These are phyloP conservation scores for Zalerion maritima DNA, from an alignment of 495 filamentous ascomycete species.

Conservation along the genomic window DNA sequence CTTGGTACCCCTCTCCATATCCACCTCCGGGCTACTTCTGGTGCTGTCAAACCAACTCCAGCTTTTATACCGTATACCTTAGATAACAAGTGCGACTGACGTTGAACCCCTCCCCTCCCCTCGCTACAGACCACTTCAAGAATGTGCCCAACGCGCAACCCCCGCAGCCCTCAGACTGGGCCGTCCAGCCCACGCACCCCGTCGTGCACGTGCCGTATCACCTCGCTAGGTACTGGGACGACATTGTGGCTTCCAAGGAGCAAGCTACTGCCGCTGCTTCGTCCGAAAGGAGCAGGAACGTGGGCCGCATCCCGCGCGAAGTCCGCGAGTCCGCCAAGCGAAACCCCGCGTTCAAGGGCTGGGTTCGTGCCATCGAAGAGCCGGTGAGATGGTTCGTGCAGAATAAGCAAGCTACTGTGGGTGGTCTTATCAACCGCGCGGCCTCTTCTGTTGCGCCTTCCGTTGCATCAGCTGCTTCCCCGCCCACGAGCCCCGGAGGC, in stretches of 20 bases:
- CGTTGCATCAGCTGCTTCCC: too few species aligned
- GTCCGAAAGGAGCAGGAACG: conserved; percentile 18
- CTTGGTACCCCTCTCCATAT: too few species aligned
- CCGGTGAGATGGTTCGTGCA: conserved; percentile 29
- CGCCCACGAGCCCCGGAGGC: too few species aligned
- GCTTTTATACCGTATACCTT: too few species aligned
- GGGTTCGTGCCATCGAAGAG: conserved; percentile 34
- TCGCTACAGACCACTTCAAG: conserved; percentile 57
- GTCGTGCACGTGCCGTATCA: conserved; percentile 74
- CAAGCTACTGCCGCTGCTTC: conserved; percentile 22
- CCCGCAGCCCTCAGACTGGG: conserved; percentile 69
- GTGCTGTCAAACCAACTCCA: too few species aligned
- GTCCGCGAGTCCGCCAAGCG: conserved; percentile 35
- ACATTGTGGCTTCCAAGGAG: conserved; percentile 38
- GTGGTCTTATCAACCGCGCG: too few species aligned
- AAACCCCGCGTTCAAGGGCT: conserved; percentile 29
- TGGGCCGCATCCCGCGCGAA: conserved; percentile 42
- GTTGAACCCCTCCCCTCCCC: conserved; percentile 5
- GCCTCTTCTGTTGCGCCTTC: too few species aligned
- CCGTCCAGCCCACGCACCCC: conserved; percentile 60
- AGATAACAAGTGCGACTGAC: too few species aligned
- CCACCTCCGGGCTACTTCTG: too few species aligned
- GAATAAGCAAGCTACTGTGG: too few species aligned
- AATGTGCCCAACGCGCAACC: conserved; percentile 76
- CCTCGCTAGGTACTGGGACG: conserved; percentile 77